These are phyloP conservation scores for Fragaria ananassa DNA, from an alignment of 306 rosid species.

Conservation along the genomic window DNA sequence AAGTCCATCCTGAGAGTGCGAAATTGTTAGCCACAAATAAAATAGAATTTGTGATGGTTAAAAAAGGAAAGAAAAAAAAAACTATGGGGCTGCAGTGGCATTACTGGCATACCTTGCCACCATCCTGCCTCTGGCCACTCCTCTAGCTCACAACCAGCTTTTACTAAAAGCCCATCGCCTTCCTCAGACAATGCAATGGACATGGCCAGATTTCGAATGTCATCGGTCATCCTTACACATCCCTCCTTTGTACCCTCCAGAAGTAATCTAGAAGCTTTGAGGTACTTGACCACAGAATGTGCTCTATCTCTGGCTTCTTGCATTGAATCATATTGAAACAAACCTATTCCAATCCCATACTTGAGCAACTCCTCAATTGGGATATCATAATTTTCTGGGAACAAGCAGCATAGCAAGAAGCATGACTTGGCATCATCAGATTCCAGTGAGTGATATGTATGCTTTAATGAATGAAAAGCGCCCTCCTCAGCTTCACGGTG, in stretches of 20 bases:
- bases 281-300: neutral
- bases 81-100: too few relatives aligned
- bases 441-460: neutral
- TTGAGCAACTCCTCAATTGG: conserved; percentile 2
- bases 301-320: neutral
- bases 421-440: conserved; percentile 8
- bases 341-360: conserved; percentile 16
- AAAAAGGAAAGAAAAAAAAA: too few relatives aligned
- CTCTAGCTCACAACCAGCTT: neutral
- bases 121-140: too few relatives aligned
- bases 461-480: neutral
- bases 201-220: conserved; percentile 21
- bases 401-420: conserved; percentile 26
- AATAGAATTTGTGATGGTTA: too few relatives aligned
- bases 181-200: conserved; percentile 4
- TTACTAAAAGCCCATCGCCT: neutral
- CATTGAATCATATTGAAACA: neutral
- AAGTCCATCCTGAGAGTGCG: too few relatives aligned
- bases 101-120: too few relatives aligned
- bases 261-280: conserved; percentile 16
- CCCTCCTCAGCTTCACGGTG: neutral
- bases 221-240: conserved; percentile 23
- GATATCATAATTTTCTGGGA: conserved; percentile 14
- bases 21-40: too few relatives aligned
- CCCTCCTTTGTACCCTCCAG: neutral